Evolutionary conservation across 2,329 filamentous ascomycete genomes (phyloP).

Genomic region (Paecilomyces sp.): DNA sequence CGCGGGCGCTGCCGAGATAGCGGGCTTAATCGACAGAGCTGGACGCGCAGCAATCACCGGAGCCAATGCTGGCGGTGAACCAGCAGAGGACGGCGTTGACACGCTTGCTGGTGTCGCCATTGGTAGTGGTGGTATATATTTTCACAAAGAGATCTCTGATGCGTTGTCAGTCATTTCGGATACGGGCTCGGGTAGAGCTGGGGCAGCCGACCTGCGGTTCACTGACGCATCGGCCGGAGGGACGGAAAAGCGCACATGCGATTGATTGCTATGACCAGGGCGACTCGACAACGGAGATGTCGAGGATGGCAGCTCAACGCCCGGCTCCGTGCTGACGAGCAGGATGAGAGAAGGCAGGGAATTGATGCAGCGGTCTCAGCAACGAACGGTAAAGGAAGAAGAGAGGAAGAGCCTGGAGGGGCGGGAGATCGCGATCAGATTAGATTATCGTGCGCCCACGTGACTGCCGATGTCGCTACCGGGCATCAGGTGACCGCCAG

Average conservation of each 20-base stretch:
- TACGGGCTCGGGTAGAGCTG: constrained; percentile 13
- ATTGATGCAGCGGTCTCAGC: background rate
- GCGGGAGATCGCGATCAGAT: constrained; percentile 1
- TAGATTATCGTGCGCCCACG: constrained; percentile 2
- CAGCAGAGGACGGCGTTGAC: constrained; percentile 32
- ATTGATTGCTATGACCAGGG: constrained; percentile 20
- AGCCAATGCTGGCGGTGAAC: constrained; percentile 25
- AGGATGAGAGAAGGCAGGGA: background rate
- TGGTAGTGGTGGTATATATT: constrained; percentile 8
- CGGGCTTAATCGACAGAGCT: constrained; percentile 30
- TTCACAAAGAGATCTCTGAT: constrained; percentile 14
- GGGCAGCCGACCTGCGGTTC: constrained; percentile 7
- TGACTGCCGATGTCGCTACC: constrained; percentile 2
- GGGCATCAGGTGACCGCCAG: background rate
- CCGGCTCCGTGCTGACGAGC: background rate
- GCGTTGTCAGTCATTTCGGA: constrained; percentile 11
- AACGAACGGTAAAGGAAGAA: background rate
- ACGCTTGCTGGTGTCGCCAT: constrained; percentile 34
- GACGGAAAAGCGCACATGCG: constrained; percentile 26
- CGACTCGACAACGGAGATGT: background rate
- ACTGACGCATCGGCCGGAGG: constrained; percentile 23
- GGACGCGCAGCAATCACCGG: constrained; percentile 17
- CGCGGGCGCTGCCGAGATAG: constrained; percentile 22
- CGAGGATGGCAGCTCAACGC: background rate
- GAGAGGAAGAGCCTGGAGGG: background rate